Percentiles rank a stretch among this genome's conserved stretches.
Evolutionary conservation across 352 stramenopile genomes (phyloP).

Genomic region (Phytopythium boreale): DNA sequence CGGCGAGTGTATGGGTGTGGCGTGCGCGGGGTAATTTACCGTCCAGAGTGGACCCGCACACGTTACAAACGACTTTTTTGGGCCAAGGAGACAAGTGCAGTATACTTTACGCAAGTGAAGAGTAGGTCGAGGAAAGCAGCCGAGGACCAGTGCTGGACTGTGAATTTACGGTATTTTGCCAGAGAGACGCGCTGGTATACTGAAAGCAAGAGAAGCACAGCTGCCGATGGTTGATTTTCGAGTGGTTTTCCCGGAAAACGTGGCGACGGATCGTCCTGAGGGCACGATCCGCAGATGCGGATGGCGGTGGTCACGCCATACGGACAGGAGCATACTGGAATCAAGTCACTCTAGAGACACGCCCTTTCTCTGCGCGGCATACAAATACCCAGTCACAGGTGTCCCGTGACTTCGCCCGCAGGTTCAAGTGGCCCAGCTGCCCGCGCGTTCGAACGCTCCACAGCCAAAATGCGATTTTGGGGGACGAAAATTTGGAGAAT

Average conservation of each 20-base stretch:
- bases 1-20: not conserved
- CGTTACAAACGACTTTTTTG: not conserved
- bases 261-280: not conserved
- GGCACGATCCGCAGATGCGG: not conserved
- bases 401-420: not conserved
- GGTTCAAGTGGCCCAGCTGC: not conserved
- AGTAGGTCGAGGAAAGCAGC: not conserved
- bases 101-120: not conserved
- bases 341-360: not conserved
- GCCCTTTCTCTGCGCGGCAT: not conserved
- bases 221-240: not conserved
- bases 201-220: conserved; percentile 1
- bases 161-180: no score
- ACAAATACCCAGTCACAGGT: not conserved
- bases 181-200: not conserved
- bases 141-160: not conserved
- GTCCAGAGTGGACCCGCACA: not conserved
- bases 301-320: not conserved
- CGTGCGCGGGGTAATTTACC: not conserved
- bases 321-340: not conserved
- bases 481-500: not conserved
- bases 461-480: not conserved
- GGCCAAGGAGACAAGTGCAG: no score
- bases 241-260: not conserved
- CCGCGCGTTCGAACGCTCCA: no score